These are phyloP conservation scores for Boletellus ananiceps DNA, from an alignment of 768 basidiomycete genomes.

Conservation along the genomic window DNA sequence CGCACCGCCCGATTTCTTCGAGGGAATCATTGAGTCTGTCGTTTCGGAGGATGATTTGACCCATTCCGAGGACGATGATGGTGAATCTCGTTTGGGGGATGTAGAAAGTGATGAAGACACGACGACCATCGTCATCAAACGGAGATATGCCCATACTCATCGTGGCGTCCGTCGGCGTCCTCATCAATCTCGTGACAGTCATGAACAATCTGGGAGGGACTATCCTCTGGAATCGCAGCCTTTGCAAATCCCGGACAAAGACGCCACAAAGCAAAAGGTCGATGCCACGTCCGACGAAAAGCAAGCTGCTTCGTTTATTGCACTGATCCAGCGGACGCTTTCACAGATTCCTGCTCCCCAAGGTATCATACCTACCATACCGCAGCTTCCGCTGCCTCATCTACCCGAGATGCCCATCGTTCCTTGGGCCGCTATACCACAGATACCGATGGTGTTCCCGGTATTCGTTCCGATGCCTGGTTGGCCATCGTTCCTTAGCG, in stretches of 20 bases:
- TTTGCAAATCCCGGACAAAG: slow-evolving; percentile 3
- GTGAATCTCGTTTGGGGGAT: slow-evolving; percentile 66
- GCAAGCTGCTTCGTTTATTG: slow-evolving; percentile 50
- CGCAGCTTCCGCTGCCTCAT: slow-evolving; percentile 46
- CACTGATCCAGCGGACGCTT: slow-evolving; percentile 72
- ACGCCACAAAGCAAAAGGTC: slow-evolving; percentile 21
- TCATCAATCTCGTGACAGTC: slow-evolving; percentile 13
- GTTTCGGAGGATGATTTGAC: slow-evolving; percentile 22
- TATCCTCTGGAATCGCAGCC: not conserved
- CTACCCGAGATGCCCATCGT: slow-evolving; percentile 65
- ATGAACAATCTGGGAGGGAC: slow-evolving; percentile 12
- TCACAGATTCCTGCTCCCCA: slow-evolving; percentile 53
- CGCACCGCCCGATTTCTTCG: slow-evolving; percentile 43
- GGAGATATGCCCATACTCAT: slow-evolving; percentile 28
- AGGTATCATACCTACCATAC: slow-evolving; percentile 53
- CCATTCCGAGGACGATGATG: slow-evolving; percentile 37
- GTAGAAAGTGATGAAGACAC: slow-evolving; percentile 60
- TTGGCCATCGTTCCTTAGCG: slow-evolving; percentile 62
- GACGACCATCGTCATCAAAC: slow-evolving; percentile 28
- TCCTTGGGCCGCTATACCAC: slow-evolving; percentile 58
- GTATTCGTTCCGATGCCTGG: slow-evolving; percentile 65
- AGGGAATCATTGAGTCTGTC: slow-evolving; percentile 25
- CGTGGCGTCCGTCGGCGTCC: slow-evolving; percentile 34
- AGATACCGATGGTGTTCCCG: slow-evolving; percentile 76
- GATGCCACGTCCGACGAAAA: slow-evolving; percentile 30